Base-by-base conservation (phyloP, 495 filamentous ascomycete species). In the Aspergillus kassunensis region DNA sequence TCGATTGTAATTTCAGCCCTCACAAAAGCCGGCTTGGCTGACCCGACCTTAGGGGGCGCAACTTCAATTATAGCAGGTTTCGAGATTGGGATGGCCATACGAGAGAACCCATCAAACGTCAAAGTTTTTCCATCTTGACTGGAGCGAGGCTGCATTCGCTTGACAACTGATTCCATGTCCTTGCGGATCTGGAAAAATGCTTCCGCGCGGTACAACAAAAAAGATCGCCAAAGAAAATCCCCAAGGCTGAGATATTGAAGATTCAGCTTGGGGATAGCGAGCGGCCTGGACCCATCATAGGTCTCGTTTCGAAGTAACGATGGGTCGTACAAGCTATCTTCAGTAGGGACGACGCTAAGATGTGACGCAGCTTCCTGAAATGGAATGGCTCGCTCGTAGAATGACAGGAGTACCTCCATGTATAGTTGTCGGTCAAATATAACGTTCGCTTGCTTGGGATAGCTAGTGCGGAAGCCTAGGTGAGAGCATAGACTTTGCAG, bases 231-330 rank as follows among this genome's bases (percentile, higher is more conserved):
- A 9, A 99, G 78, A 58, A 97, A 97, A 65, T 99, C 93, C 4
- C 93, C 91, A 29, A 96, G 81, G 7, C 90, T 92, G 21, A 99
- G 79, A 64, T 99, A 97, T 59, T 97, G 93, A 34, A 99, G 77
- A 62, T 96, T 97, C 43, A 97, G 71, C 58, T 97, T 99, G 2
- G 93, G 93, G 45, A 99, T 84, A 6, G 93, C 89, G 41, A 99
- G 75, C 9, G 93, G 91, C 21, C 82, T 81, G 30, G 91, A 90
- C 31, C 92, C 93, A 66, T 95, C 84, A 55, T 97, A 99, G 11
- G 79, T 79, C 59, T 96, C 91, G 51, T 92, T 92, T 40, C 92
- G 81, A 52, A 93, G 66, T 25, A 96, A 76, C n/a, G 85, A 81
- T 40, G 80, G 73, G 45, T 97, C 91, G 60, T 96, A 97, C n/a